Evolutionary conservation across 1,284 basidiomycete species (phyloP).

Genomic region (Wallemia mellicola): DNA sequence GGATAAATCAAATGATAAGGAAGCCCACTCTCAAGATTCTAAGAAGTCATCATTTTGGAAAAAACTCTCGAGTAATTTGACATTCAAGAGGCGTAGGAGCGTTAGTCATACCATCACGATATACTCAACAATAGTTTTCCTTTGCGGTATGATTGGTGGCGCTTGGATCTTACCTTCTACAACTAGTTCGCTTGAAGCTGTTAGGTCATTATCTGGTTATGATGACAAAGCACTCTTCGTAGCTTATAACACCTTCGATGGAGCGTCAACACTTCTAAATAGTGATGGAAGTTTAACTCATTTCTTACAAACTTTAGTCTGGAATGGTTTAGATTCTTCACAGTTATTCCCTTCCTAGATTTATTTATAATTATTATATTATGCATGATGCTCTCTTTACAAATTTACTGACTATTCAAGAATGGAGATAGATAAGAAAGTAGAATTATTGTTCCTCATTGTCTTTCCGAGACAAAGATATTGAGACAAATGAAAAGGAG

Average conservation of each 20-base stretch:
- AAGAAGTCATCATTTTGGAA: neutral
- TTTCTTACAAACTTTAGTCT: neutral
- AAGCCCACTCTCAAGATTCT: neutral
- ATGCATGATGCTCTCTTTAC: no score
- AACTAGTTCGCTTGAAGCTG: neutral
- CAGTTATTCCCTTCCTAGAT: neutral
- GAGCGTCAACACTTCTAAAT: neutral
- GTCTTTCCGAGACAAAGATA: no score
- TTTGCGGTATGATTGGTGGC: neutral
- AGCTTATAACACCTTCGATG: neutral
- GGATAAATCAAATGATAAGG: neutral
- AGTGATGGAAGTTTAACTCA: neutral
- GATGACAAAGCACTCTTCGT: neutral
- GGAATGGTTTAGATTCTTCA: neutral
- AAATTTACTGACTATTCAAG: no score
- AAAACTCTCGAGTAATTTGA: neutral
- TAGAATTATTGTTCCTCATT: no score
- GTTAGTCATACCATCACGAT: neutral
- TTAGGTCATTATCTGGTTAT: neutral
- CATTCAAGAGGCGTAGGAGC: neutral
- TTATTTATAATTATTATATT: neutral
- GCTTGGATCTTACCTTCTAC: neutral
- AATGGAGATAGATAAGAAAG: no score
- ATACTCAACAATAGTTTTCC: neutral
- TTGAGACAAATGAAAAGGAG: no score